Conservation (phyloP, 352 stramenopile genomes). For the Pythium brachiatum region DNA sequence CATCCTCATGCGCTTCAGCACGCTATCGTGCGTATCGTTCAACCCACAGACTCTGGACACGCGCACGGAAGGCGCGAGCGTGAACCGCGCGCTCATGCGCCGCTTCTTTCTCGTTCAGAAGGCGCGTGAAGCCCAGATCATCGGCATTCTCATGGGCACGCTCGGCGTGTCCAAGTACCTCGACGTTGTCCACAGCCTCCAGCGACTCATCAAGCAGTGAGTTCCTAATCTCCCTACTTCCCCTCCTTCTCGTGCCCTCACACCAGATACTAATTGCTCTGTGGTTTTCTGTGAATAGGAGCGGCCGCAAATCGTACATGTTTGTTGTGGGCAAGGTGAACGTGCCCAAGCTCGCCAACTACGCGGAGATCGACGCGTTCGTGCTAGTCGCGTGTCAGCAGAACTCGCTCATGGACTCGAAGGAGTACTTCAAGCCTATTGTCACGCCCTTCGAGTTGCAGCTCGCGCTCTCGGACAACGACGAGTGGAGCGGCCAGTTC, state of each 20-base stretch:
- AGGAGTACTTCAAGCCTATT: conserved; percentile 91
- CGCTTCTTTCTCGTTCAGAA: conserved; percentile 89
- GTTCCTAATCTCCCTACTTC: conserved; percentile 1
- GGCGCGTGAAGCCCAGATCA: conserved; percentile 92
- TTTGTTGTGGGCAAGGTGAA: conserved; percentile 98
- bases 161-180: conserved; percentile 91
- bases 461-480: conserved; percentile 83
- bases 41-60: conserved; percentile 41
- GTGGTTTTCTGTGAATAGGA: conserved; percentile 61
- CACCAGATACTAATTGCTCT: too few relatives aligned
- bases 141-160: conserved; percentile 96
- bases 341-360: conserved; percentile 96
- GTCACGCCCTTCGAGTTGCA: conserved; percentile 95
- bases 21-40: conserved; percentile 71
- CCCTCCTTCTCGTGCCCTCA: neutral
- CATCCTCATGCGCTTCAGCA: conserved; percentile 77
- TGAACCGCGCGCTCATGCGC: conserved; percentile 71
- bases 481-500: conserved; percentile 89
- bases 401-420: conserved; percentile 92
- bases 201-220: conserved; percentile 86
- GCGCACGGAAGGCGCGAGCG: conserved; percentile 53
- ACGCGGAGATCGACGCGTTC: conserved; percentile 97
- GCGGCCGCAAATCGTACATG: conserved; percentile 93
- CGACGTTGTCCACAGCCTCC: conserved; percentile 88
- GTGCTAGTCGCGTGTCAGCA: conserved; percentile 95